Base-by-base conservation (phyloP, 139 green algal genomes). In the Astrephomene gubernaculifera region DNA sequence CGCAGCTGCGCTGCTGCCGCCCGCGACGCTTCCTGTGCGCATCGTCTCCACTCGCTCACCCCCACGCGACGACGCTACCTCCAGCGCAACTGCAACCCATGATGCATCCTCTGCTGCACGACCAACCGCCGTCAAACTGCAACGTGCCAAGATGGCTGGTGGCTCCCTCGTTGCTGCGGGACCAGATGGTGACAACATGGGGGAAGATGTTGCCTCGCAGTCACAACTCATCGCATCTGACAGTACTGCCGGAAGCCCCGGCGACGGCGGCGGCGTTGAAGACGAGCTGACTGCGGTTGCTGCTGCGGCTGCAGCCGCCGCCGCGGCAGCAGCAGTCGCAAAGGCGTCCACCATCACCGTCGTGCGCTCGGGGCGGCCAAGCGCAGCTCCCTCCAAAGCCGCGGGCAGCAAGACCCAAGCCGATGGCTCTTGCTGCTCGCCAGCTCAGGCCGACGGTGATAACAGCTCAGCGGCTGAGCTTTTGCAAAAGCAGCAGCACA, bases 331-430 rank as follows among this genome's bases (percentile, higher is more conserved):
- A 4, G 74, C 74, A 25, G 74, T 82, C 6, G 74, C 74, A 4
- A 82, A 82, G 54, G 74, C 74, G 14, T 82, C 74, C 9, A 60
- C 36, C 27, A 82, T 82, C 29, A 69, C 54, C 29, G 74, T 82
- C n/a, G 74, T 82, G 36, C 54, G 74, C 2, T 71, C 74, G 29
- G n/a, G n/a, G n/a, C 74, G 74, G 14, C 36, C 69, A 25, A 35
- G 43, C 69, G n/a, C 25, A n/a, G n/a, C n/a, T n/a, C n/a, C n/a
- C n/a, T n/a, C n/a, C n/a, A n/a, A n/a, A n/a, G n/a, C n/a, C n/a
- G n/a, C n/a, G n/a, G n/a, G n/a, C n/a, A n/a, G n/a, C n/a, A n/a
- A n/a, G n/a, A n/a, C n/a, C n/a, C n/a, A n/a, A n/a, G n/a, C n/a
- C n/a, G n/a, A n/a, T n/a, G n/a, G n/a, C n/a, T n/a, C n/a, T n/a